A percentile compares a stretch with the other conserved stretches of the same genome.
phyloP scores from a whole-genome alignment of 2,329 filamentous ascomycete species.

The Emmonsiellopsis sp. region DNA sequence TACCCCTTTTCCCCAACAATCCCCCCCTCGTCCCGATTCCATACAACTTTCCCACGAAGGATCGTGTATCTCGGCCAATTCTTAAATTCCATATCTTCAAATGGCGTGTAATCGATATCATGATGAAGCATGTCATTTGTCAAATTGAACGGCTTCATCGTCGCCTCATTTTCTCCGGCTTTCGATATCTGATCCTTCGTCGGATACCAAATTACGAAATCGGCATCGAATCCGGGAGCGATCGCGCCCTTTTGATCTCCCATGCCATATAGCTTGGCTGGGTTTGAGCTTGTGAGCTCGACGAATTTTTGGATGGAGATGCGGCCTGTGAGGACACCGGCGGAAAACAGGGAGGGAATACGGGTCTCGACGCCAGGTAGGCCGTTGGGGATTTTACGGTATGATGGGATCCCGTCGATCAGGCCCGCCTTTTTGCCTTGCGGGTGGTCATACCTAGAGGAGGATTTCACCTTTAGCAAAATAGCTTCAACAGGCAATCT shows the following conservation, averaged over 20 bases:
- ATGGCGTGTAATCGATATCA: slow-evolving; percentile 28
- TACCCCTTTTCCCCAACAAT: slow-evolving; percentile 21
- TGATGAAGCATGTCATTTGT: slow-evolving; percentile 28
- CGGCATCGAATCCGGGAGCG: slow-evolving; percentile 46
- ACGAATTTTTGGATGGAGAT: slow-evolving; percentile 34
- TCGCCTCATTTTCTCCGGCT: slow-evolving; percentile 30
- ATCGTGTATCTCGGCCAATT: slow-evolving; percentile 29
- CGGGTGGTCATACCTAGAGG: slow-evolving; percentile 24
- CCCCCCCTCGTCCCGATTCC: slow-evolving; percentile 18
- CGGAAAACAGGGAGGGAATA: slow-evolving; percentile 29
- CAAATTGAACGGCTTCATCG: slow-evolving; percentile 17
- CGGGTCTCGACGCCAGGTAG: slow-evolving; percentile 35
- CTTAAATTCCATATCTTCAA: slow-evolving; percentile 21
- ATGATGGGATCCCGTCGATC: slow-evolving; percentile 24
- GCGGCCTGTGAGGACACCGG: slow-evolving; percentile 7
- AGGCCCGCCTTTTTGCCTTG: slow-evolving; percentile 30
- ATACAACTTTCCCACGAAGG: slow-evolving; percentile 24
- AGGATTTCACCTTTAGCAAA: background rate
- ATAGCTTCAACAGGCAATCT: background rate
- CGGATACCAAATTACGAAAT: slow-evolving; percentile 48
- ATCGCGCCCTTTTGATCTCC: slow-evolving; percentile 42
- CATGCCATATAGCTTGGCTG: slow-evolving; percentile 45
- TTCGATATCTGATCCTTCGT: slow-evolving; percentile 9
- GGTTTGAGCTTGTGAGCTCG: slow-evolving; percentile 34
- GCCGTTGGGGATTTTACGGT: slow-evolving; percentile 35